Conservation (phyloP, 306 rosid species). For the Cucurbita pepo region DNA sequence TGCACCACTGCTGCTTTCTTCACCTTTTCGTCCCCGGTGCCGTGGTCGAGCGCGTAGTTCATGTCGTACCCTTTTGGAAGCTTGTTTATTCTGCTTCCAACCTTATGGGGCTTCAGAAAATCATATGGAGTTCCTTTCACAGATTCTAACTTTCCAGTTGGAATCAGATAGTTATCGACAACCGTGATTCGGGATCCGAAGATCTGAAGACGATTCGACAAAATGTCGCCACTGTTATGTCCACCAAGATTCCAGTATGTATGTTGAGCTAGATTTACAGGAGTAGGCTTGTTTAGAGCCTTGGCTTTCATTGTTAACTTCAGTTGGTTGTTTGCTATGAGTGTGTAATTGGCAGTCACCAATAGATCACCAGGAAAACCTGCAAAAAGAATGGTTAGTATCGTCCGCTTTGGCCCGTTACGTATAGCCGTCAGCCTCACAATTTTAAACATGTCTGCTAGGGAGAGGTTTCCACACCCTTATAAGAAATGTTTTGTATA, state of each 20-base stretch:
- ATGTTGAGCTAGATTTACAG: slow-evolving; percentile 70
- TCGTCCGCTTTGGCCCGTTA: no score
- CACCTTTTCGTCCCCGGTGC: not conserved
- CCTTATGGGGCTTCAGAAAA: slow-evolving; percentile 38
- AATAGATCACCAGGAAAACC: slow-evolving; percentile 81
- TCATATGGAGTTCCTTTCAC: slow-evolving; percentile 66
- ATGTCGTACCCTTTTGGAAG: slow-evolving; percentile 54
- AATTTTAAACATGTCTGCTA: no score
- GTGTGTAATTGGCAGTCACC: slow-evolving; percentile 41
- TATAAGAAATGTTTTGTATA: no score
- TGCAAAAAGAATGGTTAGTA: slow-evolving; percentile 6
- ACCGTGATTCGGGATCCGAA: slow-evolving; percentile 51
- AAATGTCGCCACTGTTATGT: slow-evolving; percentile 59
- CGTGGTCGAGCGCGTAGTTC: slow-evolving; percentile 52
- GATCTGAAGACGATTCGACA: slow-evolving; percentile 38
- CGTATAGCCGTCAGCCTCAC: no score
- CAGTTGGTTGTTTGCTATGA: slow-evolving; percentile 27
- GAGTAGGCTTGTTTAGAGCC: slow-evolving; percentile 74
- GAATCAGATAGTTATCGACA: slow-evolving; percentile 47
- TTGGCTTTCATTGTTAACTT: slow-evolving; percentile 40
- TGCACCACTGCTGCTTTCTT: slow-evolving; percentile 39
- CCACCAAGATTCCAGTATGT: slow-evolving; percentile 78
- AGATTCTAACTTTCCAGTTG: slow-evolving; percentile 48
- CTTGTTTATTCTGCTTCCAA: slow-evolving; percentile 52
- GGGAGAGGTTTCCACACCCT: no score